These are phyloP conservation scores for Talaromyces proteolyticus DNA, from an alignment of 495 filamentous ascomycete genomes.

Conservation along the genomic window DNA sequence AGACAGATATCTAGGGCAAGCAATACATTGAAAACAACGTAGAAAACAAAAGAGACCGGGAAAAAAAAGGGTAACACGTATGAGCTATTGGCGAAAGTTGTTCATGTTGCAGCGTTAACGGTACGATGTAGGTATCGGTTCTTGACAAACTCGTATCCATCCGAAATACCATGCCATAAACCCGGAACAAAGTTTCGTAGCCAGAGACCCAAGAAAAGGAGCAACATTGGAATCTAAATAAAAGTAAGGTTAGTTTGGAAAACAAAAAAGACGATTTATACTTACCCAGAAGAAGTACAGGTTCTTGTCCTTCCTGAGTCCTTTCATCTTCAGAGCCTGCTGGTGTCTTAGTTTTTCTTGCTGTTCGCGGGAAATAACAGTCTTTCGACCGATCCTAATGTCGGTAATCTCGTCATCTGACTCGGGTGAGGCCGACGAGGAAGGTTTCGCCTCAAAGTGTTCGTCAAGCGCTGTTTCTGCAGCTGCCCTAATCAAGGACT, in stretches of 20 bases:
- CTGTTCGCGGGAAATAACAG: slow-evolving; percentile 58
- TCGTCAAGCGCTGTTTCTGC: slow-evolving; percentile 60
- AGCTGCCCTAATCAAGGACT: slow-evolving; percentile 52
- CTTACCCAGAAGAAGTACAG: slow-evolving; percentile 84
- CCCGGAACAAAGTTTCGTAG: slow-evolving; percentile 53
- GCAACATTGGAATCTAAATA: slow-evolving; percentile 39
- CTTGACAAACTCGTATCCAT: slow-evolving; percentile 37
- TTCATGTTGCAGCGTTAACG: slow-evolving; percentile 29
- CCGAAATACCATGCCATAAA: slow-evolving; percentile 40
- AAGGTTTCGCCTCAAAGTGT: slow-evolving; percentile 57
- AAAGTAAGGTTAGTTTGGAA: neutral
- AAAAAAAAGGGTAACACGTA: slow-evolving; percentile 13
- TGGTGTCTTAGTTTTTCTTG: slow-evolving; percentile 65
- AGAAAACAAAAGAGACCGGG: slow-evolving; percentile 11
- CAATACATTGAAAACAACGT: slow-evolving; percentile 8
- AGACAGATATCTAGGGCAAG: neutral
- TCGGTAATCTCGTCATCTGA: slow-evolving; percentile 32
- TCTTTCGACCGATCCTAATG: slow-evolving; percentile 37
- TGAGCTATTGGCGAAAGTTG: slow-evolving; percentile 4
- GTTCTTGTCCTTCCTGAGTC: slow-evolving; percentile 66
- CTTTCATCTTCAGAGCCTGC: slow-evolving; percentile 71
- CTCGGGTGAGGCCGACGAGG: slow-evolving; percentile 33
- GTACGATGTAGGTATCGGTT: slow-evolving; percentile 36
- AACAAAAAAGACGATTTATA: slow-evolving; percentile 6
- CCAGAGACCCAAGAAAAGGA: slow-evolving; percentile 61